Evolutionary conservation across 345 rosid genomes (phyloP), one percentile per base, ranked within the genome.

Genomic region (Salix purpurea): DNA sequence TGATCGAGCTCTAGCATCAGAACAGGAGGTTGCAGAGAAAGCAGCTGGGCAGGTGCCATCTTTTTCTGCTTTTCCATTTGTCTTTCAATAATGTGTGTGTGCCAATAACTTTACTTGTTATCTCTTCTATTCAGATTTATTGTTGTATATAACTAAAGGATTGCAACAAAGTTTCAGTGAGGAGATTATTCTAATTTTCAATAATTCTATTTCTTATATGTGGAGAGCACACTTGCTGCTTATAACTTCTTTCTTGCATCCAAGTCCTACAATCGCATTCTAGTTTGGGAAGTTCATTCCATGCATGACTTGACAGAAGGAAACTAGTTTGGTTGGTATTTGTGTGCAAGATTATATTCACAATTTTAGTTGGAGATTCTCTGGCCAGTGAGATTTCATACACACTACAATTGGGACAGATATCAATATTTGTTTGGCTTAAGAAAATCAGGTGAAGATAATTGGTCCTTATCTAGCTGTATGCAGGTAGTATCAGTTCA

Each of bases 1-100:
- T 82, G 99, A 95, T 83, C 84, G 91, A 83, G 92, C 99, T 88
- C 87, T 95, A 80, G 92, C 99, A 69, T 89, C 97, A 4, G 91
- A 84, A 76, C 90, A 85, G 77, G 87, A 86, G 67, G 88, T 87
- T 75, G 87, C 96, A 46, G 82, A 86, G 74, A 93, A 85, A 81
- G 99, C 97, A 76, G 87, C 97, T 69, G 98, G 99, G 72, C 91
- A 95, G 96, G 99, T 95, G 74, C 65, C 66, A 24, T 50, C 84
- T 76, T 75, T 62, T 69, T 82, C 13, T 62, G 42, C 58, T 71
- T 70, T 69, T 60, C 18, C 65, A 5, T 60, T 80, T 67, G 60
- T 37, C 36, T 62, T 32, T 46, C 21, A 48, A 5, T 69, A 28
- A 52, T 46, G 50, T 46, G 50, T 44, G 50, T 3, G 1, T 1